Evolutionary conservation across 306 rosid species (phyloP).

Genomic region (Medicago ruthenica): DNA sequence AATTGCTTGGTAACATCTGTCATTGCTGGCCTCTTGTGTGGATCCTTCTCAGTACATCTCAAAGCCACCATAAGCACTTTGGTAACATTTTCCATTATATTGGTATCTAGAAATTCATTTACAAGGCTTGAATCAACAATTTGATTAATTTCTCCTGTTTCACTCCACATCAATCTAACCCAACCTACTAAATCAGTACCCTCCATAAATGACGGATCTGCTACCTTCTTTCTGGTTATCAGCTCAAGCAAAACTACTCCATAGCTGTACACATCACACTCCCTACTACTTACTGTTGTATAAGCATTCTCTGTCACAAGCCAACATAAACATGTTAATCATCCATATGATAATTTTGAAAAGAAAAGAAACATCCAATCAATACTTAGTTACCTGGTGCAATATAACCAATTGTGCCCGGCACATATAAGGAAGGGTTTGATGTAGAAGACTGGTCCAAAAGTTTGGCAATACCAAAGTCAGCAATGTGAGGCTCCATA

Average conservation of each 20-base stretch:
- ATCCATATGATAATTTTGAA: neutral
- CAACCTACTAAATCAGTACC: conserved; percentile 55
- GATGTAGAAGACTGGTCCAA: conserved; percentile 66
- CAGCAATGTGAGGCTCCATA: conserved; percentile 80
- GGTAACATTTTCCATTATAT: conserved; percentile 51
- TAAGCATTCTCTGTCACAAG: conserved; percentile 69
- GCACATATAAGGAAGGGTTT: conserved; percentile 49
- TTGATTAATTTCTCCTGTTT: conserved; percentile 48
- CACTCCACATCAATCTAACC: conserved; percentile 61
- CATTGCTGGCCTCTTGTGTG: conserved; percentile 69
- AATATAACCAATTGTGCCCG: conserved; percentile 78
- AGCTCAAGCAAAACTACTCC: conserved; percentile 85
- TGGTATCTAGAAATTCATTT: conserved; percentile 53
- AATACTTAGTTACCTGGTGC: conserved; percentile 73
- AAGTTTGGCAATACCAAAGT: conserved; percentile 89
- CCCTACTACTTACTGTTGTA: conserved; percentile 51
- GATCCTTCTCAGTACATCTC: conserved; percentile 66
- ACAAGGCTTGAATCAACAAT: conserved; percentile 65
- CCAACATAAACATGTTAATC: conserved; percentile 18
- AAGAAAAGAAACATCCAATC: conserved; percentile 24
- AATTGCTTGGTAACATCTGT: conserved; percentile 58
- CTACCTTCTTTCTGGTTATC: conserved; percentile 71
- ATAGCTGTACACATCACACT: conserved; percentile 75
- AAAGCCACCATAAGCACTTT: conserved; percentile 61
- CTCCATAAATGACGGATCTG: conserved; percentile 59